These are phyloP conservation scores for Prosopis cineraria DNA, from an alignment of 306 rosid species.

Conservation along the genomic window DNA sequence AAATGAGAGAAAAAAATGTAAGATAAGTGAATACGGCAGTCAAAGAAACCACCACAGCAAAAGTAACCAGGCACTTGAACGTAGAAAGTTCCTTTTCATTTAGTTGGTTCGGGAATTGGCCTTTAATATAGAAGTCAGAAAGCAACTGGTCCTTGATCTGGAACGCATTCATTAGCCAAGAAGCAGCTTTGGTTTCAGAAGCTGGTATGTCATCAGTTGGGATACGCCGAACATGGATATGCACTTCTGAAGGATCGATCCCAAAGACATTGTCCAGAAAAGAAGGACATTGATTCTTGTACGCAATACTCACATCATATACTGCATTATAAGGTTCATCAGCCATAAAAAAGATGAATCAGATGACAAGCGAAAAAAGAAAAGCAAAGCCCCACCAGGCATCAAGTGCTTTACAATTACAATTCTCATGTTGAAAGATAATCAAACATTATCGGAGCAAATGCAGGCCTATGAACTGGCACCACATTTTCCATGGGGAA, in stretches of 20 bases:
- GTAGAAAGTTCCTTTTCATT: conserved; percentile 60
- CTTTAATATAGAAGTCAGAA: conserved; percentile 55
- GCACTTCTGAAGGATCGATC: conserved; percentile 92
- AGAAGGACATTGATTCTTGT: conserved; percentile 80
- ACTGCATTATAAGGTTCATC: conserved; percentile 56
- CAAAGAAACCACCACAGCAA: conserved; percentile 45
- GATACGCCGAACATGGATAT: conserved; percentile 74
- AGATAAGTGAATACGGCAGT: conserved; percentile 62
- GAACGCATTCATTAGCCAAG: conserved; percentile 75
- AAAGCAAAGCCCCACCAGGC: background rate
- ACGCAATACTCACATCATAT: conserved; percentile 76
- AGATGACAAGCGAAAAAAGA: background rate
- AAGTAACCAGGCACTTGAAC: conserved; percentile 55
- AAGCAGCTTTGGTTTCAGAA: conserved; percentile 55
- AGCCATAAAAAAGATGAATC: conserved; percentile 12
- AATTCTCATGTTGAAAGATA: conserved; percentile 5
- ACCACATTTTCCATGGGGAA: conserved; percentile 7
- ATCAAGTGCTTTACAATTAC: background rate
- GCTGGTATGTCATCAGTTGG: conserved; percentile 60
- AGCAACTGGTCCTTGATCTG: conserved; percentile 56
- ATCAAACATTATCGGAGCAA: background rate
- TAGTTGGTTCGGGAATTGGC: conserved; percentile 66
- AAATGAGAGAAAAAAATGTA: conserved; percentile 64
- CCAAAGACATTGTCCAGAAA: conserved; percentile 93
- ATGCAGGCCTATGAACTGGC: conserved; percentile 3